Evolutionary conservation across 2,329 filamentous ascomycete genomes (phyloP).

Genomic region (Alternaria tenuissima): DNA sequence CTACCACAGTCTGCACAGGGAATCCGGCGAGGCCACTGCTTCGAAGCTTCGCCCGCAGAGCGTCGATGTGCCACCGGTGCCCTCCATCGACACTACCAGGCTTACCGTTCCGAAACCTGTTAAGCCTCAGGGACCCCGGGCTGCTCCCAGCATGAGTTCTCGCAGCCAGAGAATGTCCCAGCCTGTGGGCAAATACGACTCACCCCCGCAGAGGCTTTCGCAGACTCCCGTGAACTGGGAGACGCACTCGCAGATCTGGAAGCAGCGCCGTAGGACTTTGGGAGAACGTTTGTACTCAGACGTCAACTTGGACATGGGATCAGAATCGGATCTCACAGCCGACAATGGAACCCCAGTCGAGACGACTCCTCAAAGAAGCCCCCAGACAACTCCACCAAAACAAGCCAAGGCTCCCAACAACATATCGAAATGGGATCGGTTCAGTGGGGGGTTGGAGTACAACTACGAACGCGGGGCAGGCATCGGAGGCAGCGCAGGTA

Average conservation of each 20-base stretch:
- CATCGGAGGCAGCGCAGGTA: conserved; percentile 50
- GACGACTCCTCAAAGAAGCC: background rate
- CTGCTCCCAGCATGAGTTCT: conserved; percentile 17
- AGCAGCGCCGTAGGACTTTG: conserved; percentile 43
- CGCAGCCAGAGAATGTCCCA: conserved; percentile 30
- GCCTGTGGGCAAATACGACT: conserved; percentile 26
- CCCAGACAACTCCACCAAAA: background rate
- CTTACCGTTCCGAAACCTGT: conserved; percentile 14
- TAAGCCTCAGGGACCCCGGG: conserved; percentile 13
- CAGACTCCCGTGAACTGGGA: conserved; percentile 36
- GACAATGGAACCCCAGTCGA: background rate
- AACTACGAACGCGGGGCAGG: conserved; percentile 47
- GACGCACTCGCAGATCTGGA: conserved; percentile 37
- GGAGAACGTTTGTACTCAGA: conserved; percentile 35
- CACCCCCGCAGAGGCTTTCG: conserved; percentile 8
- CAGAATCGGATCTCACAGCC: background rate
- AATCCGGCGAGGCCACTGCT: conserved; percentile 33
- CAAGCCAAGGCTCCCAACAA: conserved; percentile 1
- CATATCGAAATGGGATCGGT: conserved; percentile 38
- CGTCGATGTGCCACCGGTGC: conserved; percentile 37
- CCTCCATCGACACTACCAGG: conserved; percentile 29
- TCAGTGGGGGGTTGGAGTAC: conserved; percentile 48
- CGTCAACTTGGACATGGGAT: conserved; percentile 11
- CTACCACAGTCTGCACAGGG: conserved; percentile 37
- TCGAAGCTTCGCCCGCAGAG: conserved; percentile 27